Conservation (phyloP, 805 yeast genomes). For the Scheffersomyces spartinae region DNA sequence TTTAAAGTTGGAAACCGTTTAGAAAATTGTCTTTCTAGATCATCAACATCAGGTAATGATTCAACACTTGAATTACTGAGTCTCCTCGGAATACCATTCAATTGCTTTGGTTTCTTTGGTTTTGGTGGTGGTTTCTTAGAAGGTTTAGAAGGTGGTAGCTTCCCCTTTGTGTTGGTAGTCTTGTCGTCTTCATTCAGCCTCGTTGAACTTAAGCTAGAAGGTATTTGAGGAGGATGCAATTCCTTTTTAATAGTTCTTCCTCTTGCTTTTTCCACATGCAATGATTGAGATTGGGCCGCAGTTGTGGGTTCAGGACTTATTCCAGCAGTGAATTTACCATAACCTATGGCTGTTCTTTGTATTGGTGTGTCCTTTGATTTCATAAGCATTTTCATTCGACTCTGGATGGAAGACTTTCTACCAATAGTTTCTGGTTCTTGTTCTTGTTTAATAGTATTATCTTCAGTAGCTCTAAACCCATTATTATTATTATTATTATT, state of each 20-base stretch:
- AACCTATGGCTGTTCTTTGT: constrained; percentile 63
- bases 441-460: not conserved
- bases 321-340: constrained; percentile 59
- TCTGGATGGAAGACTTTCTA: constrained; percentile 33
- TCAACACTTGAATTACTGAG: constrained; percentile 27
- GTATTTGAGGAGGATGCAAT: too few relatives aligned
- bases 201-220: constrained; percentile 10
- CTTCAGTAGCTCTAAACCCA: not conserved
- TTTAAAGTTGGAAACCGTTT: constrained; percentile 47
- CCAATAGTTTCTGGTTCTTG: constrained; percentile 3
- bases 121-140: constrained; percentile 43
- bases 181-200: constrained; percentile 12
- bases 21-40: constrained; percentile 44
- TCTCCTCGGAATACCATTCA: constrained; percentile 22
- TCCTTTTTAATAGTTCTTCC: too few relatives aligned
- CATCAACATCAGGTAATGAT: constrained; percentile 43
- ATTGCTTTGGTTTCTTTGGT: constrained; percentile 51
- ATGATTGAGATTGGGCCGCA: too few relatives aligned
- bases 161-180: constrained; percentile 5
- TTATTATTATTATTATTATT: constrained; percentile 1
- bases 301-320: constrained; percentile 3
- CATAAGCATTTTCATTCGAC: constrained; percentile 41
- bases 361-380: constrained; percentile 33
- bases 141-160: constrained; percentile 1
- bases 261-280: too few relatives aligned